These are phyloP conservation scores for Pascua sp. DNA, from an alignment of 1,284 basidiomycete species.

Conservation along the genomic window DNA sequence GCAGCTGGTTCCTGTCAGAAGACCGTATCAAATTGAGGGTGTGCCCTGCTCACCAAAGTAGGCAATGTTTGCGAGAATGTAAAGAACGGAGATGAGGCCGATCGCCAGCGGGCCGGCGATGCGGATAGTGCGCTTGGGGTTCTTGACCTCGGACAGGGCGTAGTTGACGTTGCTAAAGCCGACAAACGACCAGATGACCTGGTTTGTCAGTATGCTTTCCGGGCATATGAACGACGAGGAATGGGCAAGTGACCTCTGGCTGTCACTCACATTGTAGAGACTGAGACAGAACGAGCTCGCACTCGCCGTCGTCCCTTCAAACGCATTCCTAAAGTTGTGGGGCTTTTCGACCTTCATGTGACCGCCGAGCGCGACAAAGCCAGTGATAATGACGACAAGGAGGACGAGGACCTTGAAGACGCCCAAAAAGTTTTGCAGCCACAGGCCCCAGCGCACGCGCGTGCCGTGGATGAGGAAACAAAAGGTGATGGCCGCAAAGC, in stretches of 20 bases:
- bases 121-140: slow-evolving; percentile 37
- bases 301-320: slow-evolving; percentile 49
- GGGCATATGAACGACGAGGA: no score
- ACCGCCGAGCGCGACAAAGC: slow-evolving; percentile 55
- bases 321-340: slow-evolving; percentile 55
- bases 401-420: slow-evolving; percentile 7
- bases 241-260: no score
- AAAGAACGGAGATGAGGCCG: slow-evolving; percentile 31
- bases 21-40: no score
- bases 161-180: slow-evolving; percentile 54
- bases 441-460: slow-evolving; percentile 6
- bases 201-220: not conserved
- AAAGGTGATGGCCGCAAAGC: slow-evolving; percentile 12
- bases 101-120: slow-evolving; percentile 32
- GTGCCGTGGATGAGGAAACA: slow-evolving; percentile 26
- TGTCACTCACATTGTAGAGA: slow-evolving; percentile 47
- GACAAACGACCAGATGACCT: slow-evolving; percentile 23
- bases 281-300: slow-evolving; percentile 10
- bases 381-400: slow-evolving; percentile 50
- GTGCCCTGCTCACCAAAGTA: slow-evolving; percentile 45
- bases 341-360: slow-evolving; percentile 54
- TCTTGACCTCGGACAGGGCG: slow-evolving; percentile 46
- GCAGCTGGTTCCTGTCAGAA: slow-evolving; percentile 19
- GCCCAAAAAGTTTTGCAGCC: slow-evolving; percentile 12
- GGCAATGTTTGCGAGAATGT: slow-evolving; percentile 37